These are phyloP conservation scores for Fusarium sp. DNA, from an alignment of 2,329 filamentous ascomycete genomes.

Conservation along the genomic window DNA sequence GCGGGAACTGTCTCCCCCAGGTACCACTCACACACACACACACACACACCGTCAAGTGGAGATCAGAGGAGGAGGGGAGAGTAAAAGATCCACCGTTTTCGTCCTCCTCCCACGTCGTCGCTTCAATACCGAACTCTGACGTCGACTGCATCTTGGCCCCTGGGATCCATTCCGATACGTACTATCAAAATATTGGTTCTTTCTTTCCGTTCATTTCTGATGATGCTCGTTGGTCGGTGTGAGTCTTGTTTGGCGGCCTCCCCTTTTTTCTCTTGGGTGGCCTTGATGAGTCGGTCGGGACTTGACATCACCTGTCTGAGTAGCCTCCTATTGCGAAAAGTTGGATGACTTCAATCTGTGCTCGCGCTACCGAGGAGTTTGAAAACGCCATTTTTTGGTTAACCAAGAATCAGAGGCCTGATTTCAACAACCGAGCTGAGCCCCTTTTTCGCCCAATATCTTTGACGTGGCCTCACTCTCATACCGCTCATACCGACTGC, in stretches of 20 bases:
- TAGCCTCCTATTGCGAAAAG: not conserved
- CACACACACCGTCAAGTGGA: conserved; percentile 23
- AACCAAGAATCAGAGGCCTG: not conserved
- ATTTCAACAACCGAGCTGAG: not conserved
- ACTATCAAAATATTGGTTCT: not conserved
- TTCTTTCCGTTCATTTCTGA: not conserved
- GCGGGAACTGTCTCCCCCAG: conserved; percentile 11
- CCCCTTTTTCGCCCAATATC: not conserved
- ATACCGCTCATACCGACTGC: not conserved
- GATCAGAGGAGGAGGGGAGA: conserved; percentile 4
- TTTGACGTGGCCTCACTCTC: not conserved
- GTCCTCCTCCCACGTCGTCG: not conserved
- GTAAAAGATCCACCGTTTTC: conserved; percentile 24
- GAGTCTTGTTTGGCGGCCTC: not conserved
- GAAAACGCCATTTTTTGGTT: conserved; percentile 10
- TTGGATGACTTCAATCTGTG: conserved; percentile 14
- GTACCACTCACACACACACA: not conserved
- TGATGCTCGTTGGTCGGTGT: conserved; percentile 23
- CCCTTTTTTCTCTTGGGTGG: conserved; percentile 15
- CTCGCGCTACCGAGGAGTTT: conserved; percentile 3
- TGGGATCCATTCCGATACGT: conserved; percentile 6
- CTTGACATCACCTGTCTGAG: conserved; percentile 29
- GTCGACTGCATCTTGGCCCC: conserved; percentile 22
- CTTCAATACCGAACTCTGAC: conserved; percentile 26
- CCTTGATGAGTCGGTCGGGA: not conserved